Evolutionary conservation across 2,329 filamentous ascomycete species (phyloP), one percentile per base, ranked within the genome.

Genomic region (Aspergillus sp.): DNA sequence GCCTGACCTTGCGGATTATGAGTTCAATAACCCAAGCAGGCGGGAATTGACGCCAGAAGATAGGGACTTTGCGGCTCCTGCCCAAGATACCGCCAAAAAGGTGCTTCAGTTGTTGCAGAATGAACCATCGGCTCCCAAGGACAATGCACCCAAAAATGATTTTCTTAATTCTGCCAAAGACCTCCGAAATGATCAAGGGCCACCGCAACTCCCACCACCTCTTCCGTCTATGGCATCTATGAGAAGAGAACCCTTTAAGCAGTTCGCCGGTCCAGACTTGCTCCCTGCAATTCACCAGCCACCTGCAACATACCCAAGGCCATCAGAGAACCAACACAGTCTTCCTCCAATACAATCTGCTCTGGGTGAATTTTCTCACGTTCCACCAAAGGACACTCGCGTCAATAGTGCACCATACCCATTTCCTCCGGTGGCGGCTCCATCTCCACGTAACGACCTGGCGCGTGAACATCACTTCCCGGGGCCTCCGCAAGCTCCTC

Each of bases 1-100:
- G 54, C 81, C 78, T 43, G 82, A 88, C 43, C 77, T 88, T 59
- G 82, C 82, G 69, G 68, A 53, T 62, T 38, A 69, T 59, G 83
- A 80, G 48, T 77, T 74, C 52, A 68, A 70, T 51, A 63, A 74
- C 53, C 73, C 78, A 26, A 69, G 86, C 44, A 34, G 42, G n/a
- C 41, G 66, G 2, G 62, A 61, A 28, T 69, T 65, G 38, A 72
- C 74, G 26, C 69, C 67, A 2, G 71, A 70, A 47, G 61, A 66
- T 46, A 67, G 36, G 26, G 12, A 26, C 7, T 26, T 26, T 39
- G 12, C 36, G 3, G 12, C 9, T 12, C 26, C 19, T 3, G 12
- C 12, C 8, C 12, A 70, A 45, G 70, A 70, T 7, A 10, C 29
- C 27, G n/a, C 44, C 8, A 43, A 41, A 29, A 33, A 41, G 10